phyloP scores from a whole-genome alignment of 441 rosid genomes.

The Biscutella laevigata region DNA sequence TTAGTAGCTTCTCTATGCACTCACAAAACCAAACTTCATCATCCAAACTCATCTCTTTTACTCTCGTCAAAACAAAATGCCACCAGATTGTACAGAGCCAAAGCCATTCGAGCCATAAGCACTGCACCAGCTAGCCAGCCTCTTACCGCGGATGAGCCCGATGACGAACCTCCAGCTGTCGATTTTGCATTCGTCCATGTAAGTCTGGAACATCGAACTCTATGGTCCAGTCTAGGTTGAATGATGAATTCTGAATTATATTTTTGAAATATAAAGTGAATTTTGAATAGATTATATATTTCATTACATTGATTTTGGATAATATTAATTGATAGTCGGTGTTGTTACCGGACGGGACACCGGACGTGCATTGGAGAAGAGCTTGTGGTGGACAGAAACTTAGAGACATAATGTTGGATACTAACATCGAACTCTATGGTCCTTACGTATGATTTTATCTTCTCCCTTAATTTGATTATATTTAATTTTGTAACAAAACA shows the following conservation, averaged over 20 bases:
- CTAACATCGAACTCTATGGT: slow-evolving; percentile 73
- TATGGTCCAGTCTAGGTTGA: no score
- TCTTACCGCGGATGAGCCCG: slow-evolving; percentile 10
- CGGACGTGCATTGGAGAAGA: slow-evolving; percentile 64
- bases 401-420: slow-evolving; percentile 75
- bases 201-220: no score
- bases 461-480: neutral
- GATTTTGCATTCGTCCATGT: slow-evolving; percentile 81
- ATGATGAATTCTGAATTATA: no score
- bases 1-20: slow-evolving; percentile 32
- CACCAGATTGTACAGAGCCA: slow-evolving; percentile 21
- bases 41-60: slow-evolving; percentile 12
- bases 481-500: no score
- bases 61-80: slow-evolving; percentile 23
- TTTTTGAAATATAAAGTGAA: no score
- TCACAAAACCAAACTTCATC: slow-evolving; percentile 14
- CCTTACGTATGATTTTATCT: slow-evolving; percentile 68
- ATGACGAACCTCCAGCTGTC: slow-evolving; percentile 46
- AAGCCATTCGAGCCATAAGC: slow-evolving; percentile 38
- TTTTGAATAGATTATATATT: neutral
- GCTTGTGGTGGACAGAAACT: slow-evolving; percentile 77
- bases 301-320: neutral
- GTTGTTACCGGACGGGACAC: slow-evolving; percentile 78
- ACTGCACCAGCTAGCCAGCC: slow-evolving; percentile 36
- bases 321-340: slow-evolving; percentile 43